Evolutionary conservation across 306 rosid genomes (phyloP).

Genomic region (Citrullus mucosospermus): DNA sequence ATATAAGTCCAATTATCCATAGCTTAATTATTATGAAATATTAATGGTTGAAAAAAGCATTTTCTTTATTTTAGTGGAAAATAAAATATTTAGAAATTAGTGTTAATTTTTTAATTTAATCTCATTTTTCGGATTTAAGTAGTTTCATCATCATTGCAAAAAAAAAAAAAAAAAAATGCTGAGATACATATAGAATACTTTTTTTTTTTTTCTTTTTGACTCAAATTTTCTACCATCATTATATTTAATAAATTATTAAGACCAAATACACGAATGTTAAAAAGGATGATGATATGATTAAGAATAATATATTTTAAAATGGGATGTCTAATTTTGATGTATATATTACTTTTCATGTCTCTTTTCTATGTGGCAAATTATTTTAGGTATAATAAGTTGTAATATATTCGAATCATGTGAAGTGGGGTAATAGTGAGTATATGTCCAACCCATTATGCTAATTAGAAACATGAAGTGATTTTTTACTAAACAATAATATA

Average conservation of each 20-base stretch:
- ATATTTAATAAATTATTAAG: too few relatives aligned
- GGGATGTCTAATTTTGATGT: neutral
- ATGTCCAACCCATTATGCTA: neutral
- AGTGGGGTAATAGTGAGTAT: neutral
- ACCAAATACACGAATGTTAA: too few relatives aligned
- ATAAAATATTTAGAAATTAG: too few relatives aligned
- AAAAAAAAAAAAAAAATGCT: too few relatives aligned
- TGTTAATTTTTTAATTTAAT: neutral
- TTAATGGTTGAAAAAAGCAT: neutral
- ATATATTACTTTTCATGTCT: neutral
- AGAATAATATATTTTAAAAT: neutral
- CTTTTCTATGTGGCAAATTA: neutral
- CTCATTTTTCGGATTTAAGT: too few relatives aligned
- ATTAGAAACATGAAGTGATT: neutral
- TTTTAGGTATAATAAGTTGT: neutral
- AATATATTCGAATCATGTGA: neutral
- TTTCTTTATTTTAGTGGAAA: neutral
- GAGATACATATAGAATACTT: too few relatives aligned
- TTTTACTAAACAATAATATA: neutral
- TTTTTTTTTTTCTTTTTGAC: too few relatives aligned
- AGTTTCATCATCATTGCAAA: too few relatives aligned
- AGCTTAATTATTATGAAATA: too few relatives aligned
- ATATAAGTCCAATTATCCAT: neutral
- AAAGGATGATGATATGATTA: neutral
- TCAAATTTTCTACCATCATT: too few relatives aligned